Evolutionary conservation across 2,329 filamentous ascomycete genomes (phyloP).

Genomic region (Ascosphaera aggregata): DNA sequence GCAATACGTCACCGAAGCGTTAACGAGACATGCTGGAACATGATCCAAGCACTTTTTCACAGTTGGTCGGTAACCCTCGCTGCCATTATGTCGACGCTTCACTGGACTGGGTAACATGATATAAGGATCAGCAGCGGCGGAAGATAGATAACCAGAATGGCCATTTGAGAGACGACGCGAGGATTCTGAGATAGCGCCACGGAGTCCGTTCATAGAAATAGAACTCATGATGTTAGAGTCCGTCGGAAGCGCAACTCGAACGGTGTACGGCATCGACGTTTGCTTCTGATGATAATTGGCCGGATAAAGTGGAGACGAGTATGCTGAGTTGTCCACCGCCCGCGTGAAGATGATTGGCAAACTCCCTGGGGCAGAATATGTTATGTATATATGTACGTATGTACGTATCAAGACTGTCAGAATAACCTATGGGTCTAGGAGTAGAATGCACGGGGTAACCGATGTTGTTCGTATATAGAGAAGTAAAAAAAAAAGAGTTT

Average conservation of each 20-base stretch:
- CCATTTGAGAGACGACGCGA: conserved; percentile 10
- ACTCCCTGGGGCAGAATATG: background rate
- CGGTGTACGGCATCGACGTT: background rate
- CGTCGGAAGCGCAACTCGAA: background rate
- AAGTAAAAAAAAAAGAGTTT: background rate
- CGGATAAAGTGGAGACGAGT: conserved; percentile 1
- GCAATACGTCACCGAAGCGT: conserved; percentile 97
- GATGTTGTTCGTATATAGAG: no score
- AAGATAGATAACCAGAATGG: conserved; percentile 6
- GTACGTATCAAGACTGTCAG: no score
- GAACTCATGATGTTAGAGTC: background rate
- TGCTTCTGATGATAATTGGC: background rate
- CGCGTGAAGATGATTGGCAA: conserved; percentile 12
- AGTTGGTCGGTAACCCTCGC: conserved; percentile 62
- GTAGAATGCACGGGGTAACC: no score
- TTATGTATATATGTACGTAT: no score
- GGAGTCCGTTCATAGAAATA: background rate
- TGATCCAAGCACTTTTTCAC: conserved; percentile 58
- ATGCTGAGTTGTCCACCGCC: conserved; percentile 11
- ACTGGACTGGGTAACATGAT: conserved; percentile 73
- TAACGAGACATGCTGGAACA: conserved; percentile 82
- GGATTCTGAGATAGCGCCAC: conserved; percentile 6
- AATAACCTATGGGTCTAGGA: no score
- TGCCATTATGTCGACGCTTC: conserved; percentile 35
- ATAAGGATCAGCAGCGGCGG: conserved; percentile 45